Percentiles rank a stretch among this genome's conserved stretches.
Evolutionary conservation across 2,329 filamentous ascomycete genomes (phyloP).

Genomic region (Colletotrichum falcatum): DNA sequence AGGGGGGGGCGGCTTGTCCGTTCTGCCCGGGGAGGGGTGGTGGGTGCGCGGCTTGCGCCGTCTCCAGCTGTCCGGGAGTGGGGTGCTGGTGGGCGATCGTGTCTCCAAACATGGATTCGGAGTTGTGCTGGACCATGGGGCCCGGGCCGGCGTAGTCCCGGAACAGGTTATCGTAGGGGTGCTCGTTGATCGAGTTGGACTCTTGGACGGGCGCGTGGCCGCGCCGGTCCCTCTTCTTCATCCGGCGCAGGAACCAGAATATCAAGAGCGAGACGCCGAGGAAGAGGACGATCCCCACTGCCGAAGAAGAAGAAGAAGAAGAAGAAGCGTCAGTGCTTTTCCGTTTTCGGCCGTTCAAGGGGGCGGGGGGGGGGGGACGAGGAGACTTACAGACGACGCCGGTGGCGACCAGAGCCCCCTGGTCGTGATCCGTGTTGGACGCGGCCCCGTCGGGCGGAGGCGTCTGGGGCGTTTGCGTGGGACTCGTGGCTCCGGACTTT

Average conservation of each 20-base stretch:
- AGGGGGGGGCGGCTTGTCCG: conserved; percentile 6
- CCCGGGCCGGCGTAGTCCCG: not conserved
- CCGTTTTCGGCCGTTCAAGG: not conserved
- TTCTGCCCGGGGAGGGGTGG: not conserved
- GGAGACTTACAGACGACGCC: conserved; percentile 23
- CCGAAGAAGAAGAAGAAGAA: too few relatives aligned
- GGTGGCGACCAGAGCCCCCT: conserved; percentile 26
- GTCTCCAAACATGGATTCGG: not conserved
- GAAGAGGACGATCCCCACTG: conserved; percentile 30
- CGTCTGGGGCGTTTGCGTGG: conserved; percentile 2
- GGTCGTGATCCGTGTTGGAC: not conserved
- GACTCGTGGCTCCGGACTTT: not conserved
- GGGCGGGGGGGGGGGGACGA: too few relatives aligned
- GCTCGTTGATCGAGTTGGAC: conserved; percentile 13
- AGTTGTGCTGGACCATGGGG: conserved; percentile 1
- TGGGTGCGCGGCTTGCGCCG: not conserved
- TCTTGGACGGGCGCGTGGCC: conserved; percentile 13
- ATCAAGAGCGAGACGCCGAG: conserved; percentile 30
- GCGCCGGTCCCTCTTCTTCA: conserved; percentile 4
- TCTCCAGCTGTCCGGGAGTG: too few relatives aligned
- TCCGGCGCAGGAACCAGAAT: conserved; percentile 35
- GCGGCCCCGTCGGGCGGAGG: not conserved
- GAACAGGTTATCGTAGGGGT: not conserved
- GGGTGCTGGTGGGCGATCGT: conserved; percentile 9
- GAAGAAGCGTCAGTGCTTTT: not conserved